Conservation (phyloP, 148 eudicot genomes). For the Selenicereus undatus region DNA sequence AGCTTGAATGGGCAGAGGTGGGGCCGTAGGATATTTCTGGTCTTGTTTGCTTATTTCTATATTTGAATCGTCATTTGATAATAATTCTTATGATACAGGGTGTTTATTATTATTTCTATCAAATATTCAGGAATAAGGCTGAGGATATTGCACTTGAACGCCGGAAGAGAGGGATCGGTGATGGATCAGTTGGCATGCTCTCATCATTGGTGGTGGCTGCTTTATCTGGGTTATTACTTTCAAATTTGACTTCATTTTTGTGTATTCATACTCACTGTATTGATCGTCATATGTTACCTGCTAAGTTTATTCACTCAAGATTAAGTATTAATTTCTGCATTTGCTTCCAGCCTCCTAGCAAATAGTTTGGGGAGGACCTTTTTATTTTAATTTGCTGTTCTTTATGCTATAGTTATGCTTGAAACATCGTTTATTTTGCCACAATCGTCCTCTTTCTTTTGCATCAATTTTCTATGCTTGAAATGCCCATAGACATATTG, state of each 20-base stretch:
- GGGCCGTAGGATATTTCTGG: slow-evolving; percentile 1
- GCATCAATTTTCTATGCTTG: slow-evolving; percentile 1
- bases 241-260: background rate
- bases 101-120: slow-evolving; percentile 99
- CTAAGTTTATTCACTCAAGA: background rate
- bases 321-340: background rate
- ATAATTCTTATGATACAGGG: slow-evolving; percentile 72
- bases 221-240: slow-evolving; percentile 70
- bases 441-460: background rate
- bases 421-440: background rate
- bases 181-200: slow-evolving; percentile 98
- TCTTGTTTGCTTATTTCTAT: slow-evolving; percentile 10
- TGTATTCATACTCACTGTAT: background rate
- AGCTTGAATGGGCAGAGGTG: background rate
- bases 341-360: background rate
- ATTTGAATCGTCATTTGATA: slow-evolving; percentile 41
- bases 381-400: background rate
- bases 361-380: background rate
- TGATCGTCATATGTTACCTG: background rate
- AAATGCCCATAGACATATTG: background rate
- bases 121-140: slow-evolving; percentile 94
- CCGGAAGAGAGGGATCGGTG: slow-evolving; percentile 71
- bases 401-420: background rate
- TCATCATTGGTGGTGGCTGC: slow-evolving; percentile 94
- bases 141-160: slow-evolving; percentile 75